Base-by-base conservation (phyloP, 106 monocot genomes). In the Dioscorea zingiberensis region DNA sequence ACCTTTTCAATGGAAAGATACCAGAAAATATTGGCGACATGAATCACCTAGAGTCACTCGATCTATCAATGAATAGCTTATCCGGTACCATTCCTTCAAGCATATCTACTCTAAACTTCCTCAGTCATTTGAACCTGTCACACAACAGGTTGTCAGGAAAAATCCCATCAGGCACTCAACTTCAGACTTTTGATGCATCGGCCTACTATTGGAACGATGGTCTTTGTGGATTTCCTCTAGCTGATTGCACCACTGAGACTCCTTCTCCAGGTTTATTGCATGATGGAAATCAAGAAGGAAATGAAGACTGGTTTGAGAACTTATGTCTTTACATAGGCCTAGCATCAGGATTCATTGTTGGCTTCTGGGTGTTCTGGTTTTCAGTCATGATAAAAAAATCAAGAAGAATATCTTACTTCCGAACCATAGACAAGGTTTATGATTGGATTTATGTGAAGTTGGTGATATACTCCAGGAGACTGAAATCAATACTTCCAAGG, bases 151-250 rank as follows among this genome's bases (percentile, higher is more conserved):
- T 81, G 1, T 72, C 67, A 0, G 76, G 76, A 15, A 57, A 25
- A 25, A 73, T 81, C 24, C 81, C 81, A 7, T 29, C 54, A 0
- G 71, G 77, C n/a, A 49, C 30, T 60, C 77, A 77, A 48, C 55
- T 77, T 14, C 56, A 60, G 44, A 58, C 55, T 0, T 15, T 77
- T 4, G 19, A 68, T 55, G 17, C 68, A 25, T 82, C 69, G 0
- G 69, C 64, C 1, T 77, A 77, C 38, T 22, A 18, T 9, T 73
- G 69, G 8, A 82, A 82, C 28, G n/a, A 32, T 8, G 24, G 51
- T 23, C 72, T 82, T 13, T 77, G 77, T 49, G 82, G 82, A 2
- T 24, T 58, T 32, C 71, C 70, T 1, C 23, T 65, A 4, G 14
- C 4, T 51, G 51, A 7, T 38, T 38, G 38, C 38, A 38, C 38